Percentiles rank a stretch among this genome's conserved stretches.
Evolutionary conservation across 306 rosid species (phyloP).

Genomic region (Sechiopsis laciniata): DNA sequence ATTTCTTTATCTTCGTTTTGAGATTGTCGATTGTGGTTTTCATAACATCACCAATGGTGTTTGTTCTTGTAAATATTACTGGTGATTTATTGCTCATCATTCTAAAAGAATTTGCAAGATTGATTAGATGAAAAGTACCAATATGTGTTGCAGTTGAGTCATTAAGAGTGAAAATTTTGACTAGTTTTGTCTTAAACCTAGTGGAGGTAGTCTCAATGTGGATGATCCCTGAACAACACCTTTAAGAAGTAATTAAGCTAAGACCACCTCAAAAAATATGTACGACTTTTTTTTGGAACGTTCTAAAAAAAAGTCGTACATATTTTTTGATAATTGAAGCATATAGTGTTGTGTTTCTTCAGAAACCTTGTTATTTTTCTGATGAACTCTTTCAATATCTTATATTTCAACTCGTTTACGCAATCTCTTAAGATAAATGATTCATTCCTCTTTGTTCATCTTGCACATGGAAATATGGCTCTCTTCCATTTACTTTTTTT

Average conservation of each 20-base stretch:
- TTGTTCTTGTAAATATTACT: slow-evolving; percentile 51
- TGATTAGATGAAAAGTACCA: neutral
- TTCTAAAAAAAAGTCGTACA: no score
- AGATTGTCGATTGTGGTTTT: no score
- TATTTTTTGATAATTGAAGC: no score
- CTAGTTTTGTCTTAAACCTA: neutral
- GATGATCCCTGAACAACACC: neutral
- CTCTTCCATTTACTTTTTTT: neutral
- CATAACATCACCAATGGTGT: slow-evolving; percentile 42
- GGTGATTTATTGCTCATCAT: slow-evolving; percentile 31
- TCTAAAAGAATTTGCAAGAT: neutral
- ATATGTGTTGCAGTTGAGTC: neutral
- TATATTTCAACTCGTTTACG: no score
- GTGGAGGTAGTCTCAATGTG: neutral
- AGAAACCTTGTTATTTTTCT: no score
- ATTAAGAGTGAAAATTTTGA: neutral
- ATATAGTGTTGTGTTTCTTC: no score
- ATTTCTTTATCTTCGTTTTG: no score
- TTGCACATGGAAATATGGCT: neutral
- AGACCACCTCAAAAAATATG: no score
- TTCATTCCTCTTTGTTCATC: neutral
- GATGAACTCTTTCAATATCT: no score
- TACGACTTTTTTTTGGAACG: no score
- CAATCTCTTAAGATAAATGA: neutral
- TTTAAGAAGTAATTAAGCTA: no score